phyloP scores from a whole-genome alignment of 495 filamentous ascomycete species.

The Cryomyces minteri region DNA sequence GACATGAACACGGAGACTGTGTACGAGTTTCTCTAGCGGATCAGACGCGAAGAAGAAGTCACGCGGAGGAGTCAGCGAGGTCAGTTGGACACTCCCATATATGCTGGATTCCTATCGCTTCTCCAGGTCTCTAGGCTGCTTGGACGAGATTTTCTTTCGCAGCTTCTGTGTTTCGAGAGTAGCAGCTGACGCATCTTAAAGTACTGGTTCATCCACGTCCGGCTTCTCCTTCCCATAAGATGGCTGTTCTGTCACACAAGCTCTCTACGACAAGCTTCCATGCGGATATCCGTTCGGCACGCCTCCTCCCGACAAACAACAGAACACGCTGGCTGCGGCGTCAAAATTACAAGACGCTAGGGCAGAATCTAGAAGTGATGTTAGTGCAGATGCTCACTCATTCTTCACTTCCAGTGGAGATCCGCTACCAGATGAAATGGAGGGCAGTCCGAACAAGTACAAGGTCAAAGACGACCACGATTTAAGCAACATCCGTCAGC shows the following conservation, averaged over 20 bases:
- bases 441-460: not conserved
- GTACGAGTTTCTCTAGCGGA: slow-evolving; percentile 8
- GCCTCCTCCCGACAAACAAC: slow-evolving; percentile 1
- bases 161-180: too few relatives aligned
- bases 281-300: slow-evolving; percentile 8
- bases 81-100: not conserved
- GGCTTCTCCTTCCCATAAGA: slow-evolving; percentile 12
- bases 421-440: slow-evolving; percentile 15
- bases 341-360: not conserved
- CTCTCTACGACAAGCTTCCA: slow-evolving; percentile 3
- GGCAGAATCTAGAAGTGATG: not conserved
- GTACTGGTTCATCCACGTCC: slow-evolving; percentile 7
- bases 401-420: slow-evolving; percentile 16
- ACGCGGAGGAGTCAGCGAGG: slow-evolving; percentile 10
- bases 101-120: not conserved
- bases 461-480: slow-evolving; percentile 1
- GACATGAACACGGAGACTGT: slow-evolving; percentile 4
- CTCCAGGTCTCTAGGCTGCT: not conserved
- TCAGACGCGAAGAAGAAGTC: slow-evolving; percentile 8
- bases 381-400: slow-evolving; percentile 6
- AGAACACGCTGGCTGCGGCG: not conserved
- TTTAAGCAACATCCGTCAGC: slow-evolving; percentile 5
- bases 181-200: slow-evolving; percentile 1
- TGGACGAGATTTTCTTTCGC: too few relatives aligned
- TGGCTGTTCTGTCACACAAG: slow-evolving; percentile 13